Evolutionary conservation across 495 filamentous ascomycete species (phyloP), one percentile per base, ranked within the genome.

Genomic region (Talaromyces stipitatus): DNA sequence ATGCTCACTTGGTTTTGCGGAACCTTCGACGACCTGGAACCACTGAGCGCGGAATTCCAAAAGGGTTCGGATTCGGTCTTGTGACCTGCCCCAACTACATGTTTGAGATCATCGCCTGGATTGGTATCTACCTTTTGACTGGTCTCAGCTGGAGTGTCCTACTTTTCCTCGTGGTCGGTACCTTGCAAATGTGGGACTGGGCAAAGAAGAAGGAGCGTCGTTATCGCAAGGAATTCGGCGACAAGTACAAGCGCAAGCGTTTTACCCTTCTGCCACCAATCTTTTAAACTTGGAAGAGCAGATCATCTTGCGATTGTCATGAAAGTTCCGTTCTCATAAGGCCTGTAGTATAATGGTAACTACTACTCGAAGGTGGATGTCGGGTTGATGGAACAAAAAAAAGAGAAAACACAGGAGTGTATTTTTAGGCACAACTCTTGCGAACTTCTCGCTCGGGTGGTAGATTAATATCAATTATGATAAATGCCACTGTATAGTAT

Each of bases 11-110:
- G 59, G 81, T 85, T 2, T 78, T 98, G 20, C 81, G 87, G 23
- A 74, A 78, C 46, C 81, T 98, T 28, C 86, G 94, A 4, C 83
- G 83, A 33, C 78, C 79, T n/a, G 91, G 91, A 50, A 86, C 85
- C 56, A 96, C 85, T 5, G 88, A 95, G 61, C 76, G 91, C 16
- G 91, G 89, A 58, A 95, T 98, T 66, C 94, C 94, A 0, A 73
- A 75, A 36, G 92, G 92, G 18, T 82, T 90, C 56, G 90, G 91
- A n/a, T 97, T 96, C 73, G 76, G 72, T 64, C 63, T 82, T 36
- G 94, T 97, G 38, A 98, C 94, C 11, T 95, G 91, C 79, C 94
- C 94, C 22, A 98, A 98, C 77, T 98, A 98, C 73, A 81, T 92
- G 73, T 98, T 96, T 65, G 94, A 98, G 78, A 79, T 86, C 11